Evolutionary conservation across 306 rosid genomes (phyloP).

Genomic region (Cucumis cinereus): DNA sequence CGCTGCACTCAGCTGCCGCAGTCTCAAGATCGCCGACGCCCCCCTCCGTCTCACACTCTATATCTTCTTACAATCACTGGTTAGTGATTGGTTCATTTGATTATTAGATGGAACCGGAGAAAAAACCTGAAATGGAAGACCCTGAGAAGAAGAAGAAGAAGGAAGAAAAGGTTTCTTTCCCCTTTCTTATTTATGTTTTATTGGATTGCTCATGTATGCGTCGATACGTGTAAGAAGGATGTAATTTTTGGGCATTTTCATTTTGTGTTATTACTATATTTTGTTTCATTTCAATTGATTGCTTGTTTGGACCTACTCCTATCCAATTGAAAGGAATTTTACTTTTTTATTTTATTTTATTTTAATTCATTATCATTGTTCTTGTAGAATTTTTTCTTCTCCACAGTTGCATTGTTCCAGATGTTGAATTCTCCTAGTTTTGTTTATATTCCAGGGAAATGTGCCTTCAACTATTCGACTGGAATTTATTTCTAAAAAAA

Average conservation of each 20-base stretch:
- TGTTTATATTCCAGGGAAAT: not conserved
- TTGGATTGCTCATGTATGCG: too few relatives aligned
- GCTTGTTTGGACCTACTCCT: too few relatives aligned
- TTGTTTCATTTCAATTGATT: not conserved
- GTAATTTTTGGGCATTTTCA: not conserved
- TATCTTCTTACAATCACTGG: too few relatives aligned
- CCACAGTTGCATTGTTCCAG: not conserved
- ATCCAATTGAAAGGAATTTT: not conserved
- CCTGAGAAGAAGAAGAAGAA: constrained; percentile 91
- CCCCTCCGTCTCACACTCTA: too few relatives aligned
- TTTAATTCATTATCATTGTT: not conserved
- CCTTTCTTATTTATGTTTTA: not conserved
- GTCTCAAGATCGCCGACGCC: too few relatives aligned
- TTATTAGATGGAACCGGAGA: constrained; percentile 19
- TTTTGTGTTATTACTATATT: not conserved
- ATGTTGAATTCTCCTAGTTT: not conserved
- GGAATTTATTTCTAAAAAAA: not conserved
- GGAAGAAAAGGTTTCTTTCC: constrained; percentile 57
- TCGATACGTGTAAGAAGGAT: not conserved
- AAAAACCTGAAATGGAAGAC: constrained; percentile 38
- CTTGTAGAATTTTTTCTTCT: not conserved
- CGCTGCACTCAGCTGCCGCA: too few relatives aligned
- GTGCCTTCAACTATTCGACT: not conserved
- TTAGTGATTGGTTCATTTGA: not conserved
- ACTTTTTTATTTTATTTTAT: not conserved